Evolutionary conservation across 495 filamentous ascomycete species (phyloP).

Genomic region (Aspergillus kassunensis): DNA sequence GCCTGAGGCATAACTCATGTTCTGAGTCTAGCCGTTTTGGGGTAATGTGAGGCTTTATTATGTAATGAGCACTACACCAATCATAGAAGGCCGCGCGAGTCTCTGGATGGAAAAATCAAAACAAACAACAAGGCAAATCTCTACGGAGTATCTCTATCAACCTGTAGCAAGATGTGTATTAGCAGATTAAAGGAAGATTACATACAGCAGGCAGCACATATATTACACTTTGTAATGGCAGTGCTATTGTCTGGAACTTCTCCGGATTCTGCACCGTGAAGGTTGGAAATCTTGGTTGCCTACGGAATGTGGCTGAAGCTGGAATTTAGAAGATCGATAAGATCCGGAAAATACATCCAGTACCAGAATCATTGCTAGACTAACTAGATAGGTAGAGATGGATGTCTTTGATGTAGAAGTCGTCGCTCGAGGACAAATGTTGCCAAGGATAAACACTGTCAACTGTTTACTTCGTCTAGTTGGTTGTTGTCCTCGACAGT

Average conservation of each 20-base stretch:
- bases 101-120: conserved; percentile 32
- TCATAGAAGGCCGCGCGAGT: not conserved
- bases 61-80: not conserved
- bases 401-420: too few relatives aligned
- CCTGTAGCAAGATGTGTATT: too few relatives aligned
- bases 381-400: too few relatives aligned
- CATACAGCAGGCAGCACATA: too few relatives aligned
- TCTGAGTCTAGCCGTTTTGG: not conserved
- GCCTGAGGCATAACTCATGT: not conserved
- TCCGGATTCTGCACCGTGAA: too few relatives aligned
- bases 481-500: not conserved
- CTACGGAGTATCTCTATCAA: too few relatives aligned
- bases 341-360: not conserved
- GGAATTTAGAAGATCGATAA: conserved; percentile 5
- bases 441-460: not conserved
- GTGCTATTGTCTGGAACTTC: too few relatives aligned
- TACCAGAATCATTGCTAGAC: not conserved
- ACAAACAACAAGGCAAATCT: conserved; percentile 25
- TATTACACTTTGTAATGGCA: too few relatives aligned
- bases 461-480: not conserved
- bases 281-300: too few relatives aligned
- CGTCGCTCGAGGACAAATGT: not conserved
- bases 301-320: not conserved
- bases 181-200: too few relatives aligned
- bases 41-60: not conserved